Evolutionary conservation across 345 rosid species (phyloP), one percentile per base, ranked within the genome.

Genomic region (Salix brachista): DNA sequence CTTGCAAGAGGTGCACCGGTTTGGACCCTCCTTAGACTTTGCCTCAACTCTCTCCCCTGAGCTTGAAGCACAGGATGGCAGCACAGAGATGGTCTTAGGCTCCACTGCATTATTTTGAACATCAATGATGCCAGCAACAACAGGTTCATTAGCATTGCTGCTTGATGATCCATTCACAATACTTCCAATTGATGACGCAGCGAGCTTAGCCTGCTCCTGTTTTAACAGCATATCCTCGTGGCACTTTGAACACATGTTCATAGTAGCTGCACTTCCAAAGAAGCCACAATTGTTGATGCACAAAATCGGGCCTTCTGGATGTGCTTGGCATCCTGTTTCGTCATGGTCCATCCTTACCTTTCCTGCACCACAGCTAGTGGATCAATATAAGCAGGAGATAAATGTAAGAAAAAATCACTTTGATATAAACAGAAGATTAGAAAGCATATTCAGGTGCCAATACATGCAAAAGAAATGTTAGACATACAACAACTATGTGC

Each of bases 161-260:
- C 84, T 75, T 60, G 91, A 83, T 0, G 93, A 66, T 75, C 87
- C 92, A 81, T 85, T 86, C 80, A 89, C 86, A 54, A 91, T 72
- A 73, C 82, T 84, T 77, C 85, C 97, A 44, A 91, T 85, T 21
- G 94, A 84, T 61, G 94, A 85, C 39, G 88, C 89, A 2, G 97
- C 94, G 72, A 90, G 88, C 84, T 91, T 87, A 28, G 92, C 88
- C 50, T 94, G 93, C 79, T 92, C 92, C 82, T 92, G 91, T 78
- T 92, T 89, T 81, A 91, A 78, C 67, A 90, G 26, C 70, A 81
- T 81, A 75, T 81, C 91, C 89, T 94, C 92, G 91, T 94, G 97
- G 87, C 97, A 94, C 85, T 94, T 94, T 26, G 98, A 94, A 74
- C 98, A 94, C 97, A 94, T 90, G 82, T 94, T 94, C 96, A 88